phyloP scores from a whole-genome alignment of 2,329 filamentous ascomycete species.

The Diplocarpon mali region DNA sequence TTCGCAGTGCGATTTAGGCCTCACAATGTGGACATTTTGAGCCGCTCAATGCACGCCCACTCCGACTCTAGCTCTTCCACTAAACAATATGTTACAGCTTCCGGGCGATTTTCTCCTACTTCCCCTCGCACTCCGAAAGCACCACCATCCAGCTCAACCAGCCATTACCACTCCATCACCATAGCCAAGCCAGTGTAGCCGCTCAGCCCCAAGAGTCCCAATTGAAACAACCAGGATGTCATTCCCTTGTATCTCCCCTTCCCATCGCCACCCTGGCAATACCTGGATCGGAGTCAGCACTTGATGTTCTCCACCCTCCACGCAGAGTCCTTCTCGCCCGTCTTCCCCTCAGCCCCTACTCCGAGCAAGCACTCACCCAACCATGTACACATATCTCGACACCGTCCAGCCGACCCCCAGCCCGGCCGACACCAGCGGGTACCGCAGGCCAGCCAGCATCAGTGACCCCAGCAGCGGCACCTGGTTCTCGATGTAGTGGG shows the following conservation, averaged over 20 bases:
- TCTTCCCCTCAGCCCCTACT: neutral
- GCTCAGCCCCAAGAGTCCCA: slow-evolving; percentile 20
- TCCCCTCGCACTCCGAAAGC: neutral
- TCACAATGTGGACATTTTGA: too few relatives aligned
- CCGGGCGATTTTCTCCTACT: too few relatives aligned
- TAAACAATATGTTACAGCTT: too few relatives aligned
- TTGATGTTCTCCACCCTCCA: too few relatives aligned
- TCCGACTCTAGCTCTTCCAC: too few relatives aligned
- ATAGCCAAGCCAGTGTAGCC: slow-evolving; percentile 18
- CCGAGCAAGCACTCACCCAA: slow-evolving; percentile 32
- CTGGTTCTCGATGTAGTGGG: slow-evolving; percentile 53
- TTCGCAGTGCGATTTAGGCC: too few relatives aligned
- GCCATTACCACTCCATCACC: slow-evolving; percentile 17
- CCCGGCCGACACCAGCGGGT: slow-evolving; percentile 38
- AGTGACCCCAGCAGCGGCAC: slow-evolving; percentile 40
- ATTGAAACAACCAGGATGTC: slow-evolving; percentile 18
- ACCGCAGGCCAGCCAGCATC: slow-evolving; percentile 44
- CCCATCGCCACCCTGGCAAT: slow-evolving; percentile 15
- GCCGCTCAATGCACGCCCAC: too few relatives aligned
- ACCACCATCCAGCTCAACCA: neutral
- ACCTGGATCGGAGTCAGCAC: slow-evolving; percentile 37
- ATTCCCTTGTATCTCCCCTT: slow-evolving; percentile 23
- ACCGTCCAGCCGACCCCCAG: slow-evolving; percentile 43
- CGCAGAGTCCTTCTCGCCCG: too few relatives aligned
- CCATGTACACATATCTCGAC: slow-evolving; percentile 41